phyloP scores from a whole-genome alignment of 2,329 filamentous ascomycete species.

The Trichoderma pleuroti region DNA sequence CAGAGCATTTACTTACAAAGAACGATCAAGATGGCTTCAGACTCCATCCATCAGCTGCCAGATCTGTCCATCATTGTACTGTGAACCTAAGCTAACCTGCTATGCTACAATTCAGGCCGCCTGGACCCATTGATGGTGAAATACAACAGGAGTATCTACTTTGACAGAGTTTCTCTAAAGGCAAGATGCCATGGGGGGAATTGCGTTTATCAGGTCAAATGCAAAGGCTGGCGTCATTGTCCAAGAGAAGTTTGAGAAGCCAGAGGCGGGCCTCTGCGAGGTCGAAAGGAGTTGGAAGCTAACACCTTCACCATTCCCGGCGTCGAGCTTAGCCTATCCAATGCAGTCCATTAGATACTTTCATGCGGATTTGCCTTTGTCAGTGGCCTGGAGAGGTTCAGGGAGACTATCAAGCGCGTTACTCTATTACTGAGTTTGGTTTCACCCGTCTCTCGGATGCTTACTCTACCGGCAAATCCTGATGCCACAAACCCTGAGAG shows the following conservation, averaged over 20 bases:
- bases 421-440: slow-evolving; percentile 71
- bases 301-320: slow-evolving; percentile 50
- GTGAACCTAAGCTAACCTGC: slow-evolving; percentile 4
- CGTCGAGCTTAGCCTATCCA: slow-evolving; percentile 69
- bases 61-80: too few relatives aligned
- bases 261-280: slow-evolving; percentile 65
- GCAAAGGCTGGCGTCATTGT: slow-evolving; percentile 70
- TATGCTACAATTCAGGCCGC: slow-evolving; percentile 51
- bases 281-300: slow-evolving; percentile 53
- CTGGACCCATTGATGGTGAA: slow-evolving; percentile 82
- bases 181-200: slow-evolving; percentile 75
- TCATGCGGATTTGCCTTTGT: neutral
- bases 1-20: neutral
- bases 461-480: slow-evolving; percentile 46
- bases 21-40: slow-evolving; percentile 26
- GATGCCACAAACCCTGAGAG: neutral
- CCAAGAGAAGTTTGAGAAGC: slow-evolving; percentile 66
- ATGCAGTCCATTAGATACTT: slow-evolving; percentile 68
- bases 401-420: slow-evolving; percentile 55
- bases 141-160: slow-evolving; percentile 79
- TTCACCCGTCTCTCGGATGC: slow-evolving; percentile 75
- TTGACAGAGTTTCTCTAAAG: slow-evolving; percentile 74
- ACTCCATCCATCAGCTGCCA: slow-evolving; percentile 19
- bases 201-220: slow-evolving; percentile 81
- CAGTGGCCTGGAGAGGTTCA: neutral